Evolutionary conservation across 1,139 yeast genomes (phyloP), one percentile per base, ranked within the genome.

Genomic region (Sugiyamaella paludigena): DNA sequence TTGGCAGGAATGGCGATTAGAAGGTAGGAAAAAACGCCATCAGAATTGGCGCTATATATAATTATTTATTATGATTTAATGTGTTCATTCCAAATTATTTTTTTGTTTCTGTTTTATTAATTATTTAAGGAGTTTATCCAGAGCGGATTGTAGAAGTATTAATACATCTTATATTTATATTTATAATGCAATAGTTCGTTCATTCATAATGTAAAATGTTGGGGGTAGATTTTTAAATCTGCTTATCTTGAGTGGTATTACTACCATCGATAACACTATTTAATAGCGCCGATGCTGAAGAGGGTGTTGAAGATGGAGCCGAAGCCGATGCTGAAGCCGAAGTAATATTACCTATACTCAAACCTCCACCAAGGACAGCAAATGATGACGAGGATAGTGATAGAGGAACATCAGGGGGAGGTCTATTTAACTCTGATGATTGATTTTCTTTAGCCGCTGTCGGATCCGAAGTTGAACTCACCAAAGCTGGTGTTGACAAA

Each of bases 1-100:
- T 49, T 63, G 10, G 48, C 60, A 13, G 52, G 56, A n/a, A 43
- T 57, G 54, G 29, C 49, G 27, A 48, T 54, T 3, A 29, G 52
- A 15, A 47, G 50, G 42, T 35, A 54, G 30, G 52, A 33, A 47
- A 13, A n/a, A 35, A 29, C 37, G 34, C 9, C 28, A 30, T 12
- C 40, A 24, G 24, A 31, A 31, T 34, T 30, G 19, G 16, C 34
- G 40, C 39, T 35, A 41, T 32, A 44, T 36, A 41, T 47, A 31
- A 44, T 11, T 47, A 43, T 39, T 47, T 48, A 40, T 43, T 47
- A 35, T 34, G 35, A 19, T 19, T 3, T 19, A 19, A 19, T 19
- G 24, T 19, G 24, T 4, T 5, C 24, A n/a, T 4, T 19, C 36
- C 39, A 13, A 29, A n/a, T 36, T 45, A n/a, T 26, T 33, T 31